phyloP scores from a whole-genome alignment of 1,284 basidiomycete species.

The Rhodotorula glutinis region DNA sequence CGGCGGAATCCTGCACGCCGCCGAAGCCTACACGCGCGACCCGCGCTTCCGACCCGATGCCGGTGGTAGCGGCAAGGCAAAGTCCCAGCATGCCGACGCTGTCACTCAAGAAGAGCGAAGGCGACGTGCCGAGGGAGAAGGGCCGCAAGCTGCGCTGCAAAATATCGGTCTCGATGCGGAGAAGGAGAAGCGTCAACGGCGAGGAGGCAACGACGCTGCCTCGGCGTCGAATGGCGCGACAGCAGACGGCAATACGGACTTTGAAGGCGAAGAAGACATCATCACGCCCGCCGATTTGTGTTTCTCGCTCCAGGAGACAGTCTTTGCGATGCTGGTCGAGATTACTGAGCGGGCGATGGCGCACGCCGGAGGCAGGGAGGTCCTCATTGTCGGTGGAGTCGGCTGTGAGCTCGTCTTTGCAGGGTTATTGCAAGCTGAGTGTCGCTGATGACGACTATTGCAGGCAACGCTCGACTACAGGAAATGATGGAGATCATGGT shows the following conservation, averaged over 20 bases:
- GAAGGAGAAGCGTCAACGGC: neutral
- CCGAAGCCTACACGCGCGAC: conserved; percentile 73
- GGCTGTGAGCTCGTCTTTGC: conserved; percentile 67
- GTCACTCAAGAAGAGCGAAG: conserved; percentile 30
- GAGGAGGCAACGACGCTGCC: neutral
- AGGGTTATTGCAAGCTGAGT: neutral
- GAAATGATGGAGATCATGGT: conserved; percentile 99
- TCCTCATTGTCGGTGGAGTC: conserved; percentile 95
- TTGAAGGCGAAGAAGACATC: conserved; percentile 58
- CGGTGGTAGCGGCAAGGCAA: neutral
- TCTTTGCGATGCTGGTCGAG: conserved; percentile 98
- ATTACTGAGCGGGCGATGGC: conserved; percentile 99
- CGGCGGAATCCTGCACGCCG: conserved; percentile 84
- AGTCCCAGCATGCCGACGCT: conserved; percentile 1
- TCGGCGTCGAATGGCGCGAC: too few species aligned
- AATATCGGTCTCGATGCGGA: conserved; percentile 25
- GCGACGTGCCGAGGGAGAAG: conserved; percentile 26
- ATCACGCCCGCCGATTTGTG: conserved; percentile 94
- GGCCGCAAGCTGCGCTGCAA: conserved; percentile 30
- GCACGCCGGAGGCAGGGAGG: conserved; percentile 92
- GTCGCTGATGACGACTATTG: neutral
- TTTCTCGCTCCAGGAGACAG: conserved; percentile 94
- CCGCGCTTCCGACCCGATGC: conserved; percentile 41
- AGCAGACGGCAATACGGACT: neutral
- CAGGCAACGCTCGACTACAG: conserved; percentile 87